These are phyloP conservation scores for Eleusine indica DNA, from an alignment of 176 grass and related monocot species.

Conservation along the genomic window DNA sequence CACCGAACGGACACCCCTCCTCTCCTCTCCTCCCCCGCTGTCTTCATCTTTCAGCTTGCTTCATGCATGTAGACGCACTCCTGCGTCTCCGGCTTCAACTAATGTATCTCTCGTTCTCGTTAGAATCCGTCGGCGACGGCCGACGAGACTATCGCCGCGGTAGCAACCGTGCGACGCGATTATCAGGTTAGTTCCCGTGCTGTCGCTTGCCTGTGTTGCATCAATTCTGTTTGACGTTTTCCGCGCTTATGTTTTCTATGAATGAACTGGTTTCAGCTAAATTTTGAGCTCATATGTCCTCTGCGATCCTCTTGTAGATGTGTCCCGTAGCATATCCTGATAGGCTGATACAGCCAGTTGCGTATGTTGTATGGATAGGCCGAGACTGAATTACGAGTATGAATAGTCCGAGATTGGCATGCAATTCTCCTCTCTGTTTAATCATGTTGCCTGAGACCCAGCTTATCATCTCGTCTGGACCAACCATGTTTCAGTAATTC, in stretches of 20 bases:
- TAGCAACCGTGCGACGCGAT: neutral
- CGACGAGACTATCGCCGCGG: neutral
- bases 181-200: neutral
- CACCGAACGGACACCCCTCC: conserved; percentile 9
- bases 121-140: neutral
- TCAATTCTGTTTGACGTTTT: neutral
- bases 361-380: neutral
- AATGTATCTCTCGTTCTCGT: neutral
- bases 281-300: neutral
- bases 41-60: neutral
- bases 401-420: neutral
- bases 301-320: neutral
- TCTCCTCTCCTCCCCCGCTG: neutral
- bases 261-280: neutral
- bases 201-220: neutral
- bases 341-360: neutral
- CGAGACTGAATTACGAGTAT: neutral
- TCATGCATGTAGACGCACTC: neutral
- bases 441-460: neutral
- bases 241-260: too few species aligned
- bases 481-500: neutral
- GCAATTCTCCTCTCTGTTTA: neutral
- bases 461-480: neutral
- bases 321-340: neutral
- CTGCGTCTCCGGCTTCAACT: neutral